Evolutionary conservation across 2,329 filamentous ascomycete species (phyloP).

Genomic region (Endoconidiophora polonica): DNA sequence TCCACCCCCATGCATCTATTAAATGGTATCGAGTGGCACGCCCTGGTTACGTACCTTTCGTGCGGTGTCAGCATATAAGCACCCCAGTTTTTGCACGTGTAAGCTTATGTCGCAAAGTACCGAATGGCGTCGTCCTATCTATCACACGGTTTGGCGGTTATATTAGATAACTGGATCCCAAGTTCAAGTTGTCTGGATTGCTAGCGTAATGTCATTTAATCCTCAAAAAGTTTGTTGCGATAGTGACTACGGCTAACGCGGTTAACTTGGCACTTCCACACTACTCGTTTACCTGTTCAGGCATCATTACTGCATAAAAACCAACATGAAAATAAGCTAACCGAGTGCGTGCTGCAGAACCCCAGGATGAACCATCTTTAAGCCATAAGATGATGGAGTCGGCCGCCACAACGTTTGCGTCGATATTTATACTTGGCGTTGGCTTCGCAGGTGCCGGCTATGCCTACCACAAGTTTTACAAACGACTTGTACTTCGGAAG

Average conservation of each 20-base stretch:
- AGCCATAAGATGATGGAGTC: constrained; percentile 52
- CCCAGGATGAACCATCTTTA: constrained; percentile 22
- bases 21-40: neutral
- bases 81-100: too few species aligned
- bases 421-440: constrained; percentile 52
- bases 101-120: too few species aligned
- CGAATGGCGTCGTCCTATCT: too few species aligned
- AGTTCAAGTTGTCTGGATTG: too few species aligned
- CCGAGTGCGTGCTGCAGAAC: neutral
- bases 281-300: neutral
- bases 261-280: neutral
- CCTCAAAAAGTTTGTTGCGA: too few species aligned
- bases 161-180: too few species aligned
- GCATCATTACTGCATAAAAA: neutral
- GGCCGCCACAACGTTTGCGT: constrained; percentile 59
- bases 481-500: constrained; percentile 76
- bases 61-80: too few species aligned
- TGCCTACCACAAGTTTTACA: constrained; percentile 71
- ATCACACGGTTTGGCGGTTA: too few species aligned
- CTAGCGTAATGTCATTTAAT: too few species aligned
- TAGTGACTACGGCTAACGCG: too few species aligned
- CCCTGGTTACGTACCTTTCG: neutral
- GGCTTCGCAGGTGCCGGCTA: constrained; percentile 53
- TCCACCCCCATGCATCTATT: neutral
- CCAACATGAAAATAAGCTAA: neutral